Conservation (phyloP, 768 basidiomycete genomes). For the Boletus tomentosulus region DNA sequence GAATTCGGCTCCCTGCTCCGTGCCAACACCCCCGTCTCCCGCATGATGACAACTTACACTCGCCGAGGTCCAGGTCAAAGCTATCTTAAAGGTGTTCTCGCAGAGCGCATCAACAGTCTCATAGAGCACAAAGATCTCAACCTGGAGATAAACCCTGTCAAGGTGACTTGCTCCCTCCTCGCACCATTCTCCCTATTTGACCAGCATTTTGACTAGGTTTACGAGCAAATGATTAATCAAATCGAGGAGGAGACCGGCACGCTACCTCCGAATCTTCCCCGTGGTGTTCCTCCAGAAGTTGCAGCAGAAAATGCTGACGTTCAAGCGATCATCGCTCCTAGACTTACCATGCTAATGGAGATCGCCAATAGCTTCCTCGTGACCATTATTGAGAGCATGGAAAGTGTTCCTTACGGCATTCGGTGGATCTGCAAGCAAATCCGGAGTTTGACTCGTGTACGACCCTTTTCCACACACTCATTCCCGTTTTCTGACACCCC, state of each 20-base stretch:
- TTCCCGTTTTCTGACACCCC: constrained; percentile 9
- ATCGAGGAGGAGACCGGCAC: constrained; percentile 97
- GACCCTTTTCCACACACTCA: constrained; percentile 19
- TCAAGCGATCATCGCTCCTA: constrained; percentile 95
- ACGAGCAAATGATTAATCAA: constrained; percentile 99
- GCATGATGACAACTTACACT: constrained; percentile 99
- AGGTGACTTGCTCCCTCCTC: constrained; percentile 46
- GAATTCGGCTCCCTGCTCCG: constrained; percentile 98
- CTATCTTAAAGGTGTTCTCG: constrained; percentile 95
- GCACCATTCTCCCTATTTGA: neutral
- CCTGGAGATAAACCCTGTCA: constrained; percentile 97
- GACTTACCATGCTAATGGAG: constrained; percentile 99
- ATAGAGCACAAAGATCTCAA: constrained; percentile 99
- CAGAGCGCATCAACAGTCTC: constrained; percentile 96
- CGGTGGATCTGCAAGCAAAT: constrained; percentile 99
- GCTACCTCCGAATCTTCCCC: constrained; percentile 84
- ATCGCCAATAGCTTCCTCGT: constrained; percentile 97
- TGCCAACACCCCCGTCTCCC: constrained; percentile 97
- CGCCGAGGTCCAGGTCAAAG: constrained; percentile 97
- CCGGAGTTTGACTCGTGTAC: constrained; percentile 87
- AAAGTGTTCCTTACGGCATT: constrained; percentile 98
- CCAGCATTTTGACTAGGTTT: constrained; percentile 56
- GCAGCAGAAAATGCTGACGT: constrained; percentile 94
- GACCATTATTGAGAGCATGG: constrained; percentile 98
- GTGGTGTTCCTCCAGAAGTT: constrained; percentile 91